Conservation (phyloP, 192 early-diverging fungal species). For the Coemansia sp. region DNA sequence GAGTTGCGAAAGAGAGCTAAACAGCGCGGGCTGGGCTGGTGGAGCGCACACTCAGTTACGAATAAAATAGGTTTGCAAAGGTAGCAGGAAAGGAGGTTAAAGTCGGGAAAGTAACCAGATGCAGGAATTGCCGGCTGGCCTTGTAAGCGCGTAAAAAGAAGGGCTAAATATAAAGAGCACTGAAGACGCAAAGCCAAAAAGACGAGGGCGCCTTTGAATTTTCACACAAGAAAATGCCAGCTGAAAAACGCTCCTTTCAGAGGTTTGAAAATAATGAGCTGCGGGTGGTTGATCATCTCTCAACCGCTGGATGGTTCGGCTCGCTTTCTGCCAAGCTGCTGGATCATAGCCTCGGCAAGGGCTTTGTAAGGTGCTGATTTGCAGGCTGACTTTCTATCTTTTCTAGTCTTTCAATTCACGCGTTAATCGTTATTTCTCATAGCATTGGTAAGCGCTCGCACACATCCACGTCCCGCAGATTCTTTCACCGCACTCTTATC, state of each 20-base stretch:
- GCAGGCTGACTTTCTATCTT: neutral
- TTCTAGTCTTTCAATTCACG: neutral
- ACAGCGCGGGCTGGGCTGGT: neutral
- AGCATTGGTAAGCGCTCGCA: slow-evolving; percentile 5
- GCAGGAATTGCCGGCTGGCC: slow-evolving; percentile 6
- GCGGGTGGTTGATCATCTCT: neutral
- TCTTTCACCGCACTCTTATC: neutral
- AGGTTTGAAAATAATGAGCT: neutral
- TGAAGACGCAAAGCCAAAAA: neutral
- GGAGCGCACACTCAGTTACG: neutral
- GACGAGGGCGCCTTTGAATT: neutral
- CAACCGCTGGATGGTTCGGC: neutral
- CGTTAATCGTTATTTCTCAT: slow-evolving; percentile 1
- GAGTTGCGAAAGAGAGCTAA: neutral
- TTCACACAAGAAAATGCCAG: neutral
- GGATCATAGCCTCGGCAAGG: neutral
- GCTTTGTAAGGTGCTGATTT: neutral
- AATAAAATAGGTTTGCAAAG: neutral
- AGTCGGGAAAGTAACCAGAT: neutral
- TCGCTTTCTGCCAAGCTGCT: neutral
- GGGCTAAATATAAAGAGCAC: slow-evolving; percentile 3
- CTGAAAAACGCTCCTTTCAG: neutral
- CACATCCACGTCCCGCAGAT: slow-evolving; percentile 5
- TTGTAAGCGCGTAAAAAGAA: slow-evolving; percentile 8
- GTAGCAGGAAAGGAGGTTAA: slow-evolving; percentile 4